These are phyloP conservation scores for Letharia columbiana DNA, from an alignment of 495 filamentous ascomycete genomes.

Conservation along the genomic window DNA sequence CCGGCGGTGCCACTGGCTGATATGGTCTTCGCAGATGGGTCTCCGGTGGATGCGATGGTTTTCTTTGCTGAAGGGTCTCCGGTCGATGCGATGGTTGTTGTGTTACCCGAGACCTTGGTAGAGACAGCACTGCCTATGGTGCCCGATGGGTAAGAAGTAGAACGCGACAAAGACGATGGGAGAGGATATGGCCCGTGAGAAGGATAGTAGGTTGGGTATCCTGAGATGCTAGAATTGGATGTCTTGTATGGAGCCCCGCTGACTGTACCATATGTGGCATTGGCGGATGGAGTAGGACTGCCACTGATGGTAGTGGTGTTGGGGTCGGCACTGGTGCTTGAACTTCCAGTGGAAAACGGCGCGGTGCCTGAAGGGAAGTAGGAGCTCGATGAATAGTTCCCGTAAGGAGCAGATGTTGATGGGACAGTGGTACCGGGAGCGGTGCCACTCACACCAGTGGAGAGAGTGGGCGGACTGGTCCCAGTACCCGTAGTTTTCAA, in stretches of 20 bases:
- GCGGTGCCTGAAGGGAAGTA: background rate
- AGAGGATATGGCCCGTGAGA: slow-evolving; percentile 5
- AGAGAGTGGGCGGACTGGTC: slow-evolving; percentile 4
- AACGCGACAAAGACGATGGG: background rate
- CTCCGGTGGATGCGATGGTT: background rate
- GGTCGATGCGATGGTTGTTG: background rate
- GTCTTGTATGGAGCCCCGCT: background rate
- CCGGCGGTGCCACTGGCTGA: background rate
- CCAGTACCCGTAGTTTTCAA: background rate
- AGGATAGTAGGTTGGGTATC: background rate
- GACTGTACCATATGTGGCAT: background rate
- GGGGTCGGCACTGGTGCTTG: background rate
- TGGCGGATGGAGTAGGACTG: background rate
- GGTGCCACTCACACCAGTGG: slow-evolving; percentile 5
- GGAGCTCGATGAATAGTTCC: background rate
- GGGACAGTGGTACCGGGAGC: background rate
- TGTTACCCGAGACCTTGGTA: background rate
- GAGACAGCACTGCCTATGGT: slow-evolving; percentile 1
- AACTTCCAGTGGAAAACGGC: background rate
- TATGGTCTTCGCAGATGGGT: background rate
- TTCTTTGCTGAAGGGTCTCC: too few relatives aligned
- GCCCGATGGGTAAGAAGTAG: background rate
- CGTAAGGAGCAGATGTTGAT: slow-evolving; percentile 3
- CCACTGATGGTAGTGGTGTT: slow-evolving; percentile 3
- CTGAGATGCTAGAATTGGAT: background rate